Evolutionary conservation across 768 basidiomycete species (phyloP).

Genomic region (Leucocoprinus sp.): DNA sequence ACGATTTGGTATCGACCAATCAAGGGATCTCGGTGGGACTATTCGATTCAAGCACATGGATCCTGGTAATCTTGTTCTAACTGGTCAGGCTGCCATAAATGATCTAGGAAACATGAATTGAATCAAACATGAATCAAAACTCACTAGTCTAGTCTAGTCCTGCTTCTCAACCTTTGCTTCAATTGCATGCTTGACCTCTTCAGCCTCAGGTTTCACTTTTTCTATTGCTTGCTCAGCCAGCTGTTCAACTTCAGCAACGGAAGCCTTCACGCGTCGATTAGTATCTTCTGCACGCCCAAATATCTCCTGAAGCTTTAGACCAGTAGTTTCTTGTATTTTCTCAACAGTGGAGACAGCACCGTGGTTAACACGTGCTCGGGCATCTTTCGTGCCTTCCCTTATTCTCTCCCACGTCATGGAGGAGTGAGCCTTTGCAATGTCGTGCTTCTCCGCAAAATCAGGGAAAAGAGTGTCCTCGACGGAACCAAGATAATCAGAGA

Average conservation of each 20-base stretch:
- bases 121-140: no score
- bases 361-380: conserved; percentile 33
- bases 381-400: conserved; percentile 41
- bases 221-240: conserved; percentile 19
- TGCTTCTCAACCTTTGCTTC: conserved; percentile 11
- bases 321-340: conserved; percentile 59
- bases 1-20: neutral
- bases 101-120: neutral
- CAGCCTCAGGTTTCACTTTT: no score
- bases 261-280: conserved; percentile 15
- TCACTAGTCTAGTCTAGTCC: no score
- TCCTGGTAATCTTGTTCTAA: no score
- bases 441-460: conserved; percentile 57
- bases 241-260: conserved; percentile 18
- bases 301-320: conserved; percentile 60
- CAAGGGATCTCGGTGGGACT: no score
- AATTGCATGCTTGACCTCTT: neutral
- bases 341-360: conserved; percentile 42
- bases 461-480: conserved; percentile 73
- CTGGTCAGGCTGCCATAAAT: neutral
- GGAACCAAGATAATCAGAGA: conserved; percentile 53
- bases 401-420: conserved; percentile 50
- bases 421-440: conserved; percentile 51
- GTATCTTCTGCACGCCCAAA: conserved; percentile 33
- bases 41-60: no score